phyloP scores from a whole-genome alignment of 2,329 filamentous ascomycete species.

The Herpotrichia juniperi region DNA sequence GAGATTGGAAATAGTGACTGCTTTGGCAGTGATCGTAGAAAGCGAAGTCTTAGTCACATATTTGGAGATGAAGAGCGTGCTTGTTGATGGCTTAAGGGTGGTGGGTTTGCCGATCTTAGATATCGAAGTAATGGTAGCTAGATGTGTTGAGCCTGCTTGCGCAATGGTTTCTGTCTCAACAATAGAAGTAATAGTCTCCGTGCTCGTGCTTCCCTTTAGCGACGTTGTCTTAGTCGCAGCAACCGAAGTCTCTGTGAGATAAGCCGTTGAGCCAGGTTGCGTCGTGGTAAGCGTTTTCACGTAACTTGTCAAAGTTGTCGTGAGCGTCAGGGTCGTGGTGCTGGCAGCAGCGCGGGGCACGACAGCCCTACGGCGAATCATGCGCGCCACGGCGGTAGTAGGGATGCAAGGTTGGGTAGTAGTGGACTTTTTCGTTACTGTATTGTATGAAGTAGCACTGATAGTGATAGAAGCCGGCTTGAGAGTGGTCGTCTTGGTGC shows the following conservation, averaged over 20 bases:
- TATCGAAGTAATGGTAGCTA: conserved; percentile 21
- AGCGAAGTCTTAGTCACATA: conserved; percentile 14
- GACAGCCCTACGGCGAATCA: conserved; percentile 13
- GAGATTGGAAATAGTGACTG: conserved; percentile 25
- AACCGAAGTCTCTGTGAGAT: conserved; percentile 10
- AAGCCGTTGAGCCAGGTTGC: conserved; percentile 18
- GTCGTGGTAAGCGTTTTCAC: conserved; percentile 21
- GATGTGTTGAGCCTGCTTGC: conserved; percentile 26
- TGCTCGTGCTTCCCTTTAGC: conserved; percentile 18
- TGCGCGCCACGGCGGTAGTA: conserved; percentile 19
- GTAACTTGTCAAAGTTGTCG: conserved; percentile 29
- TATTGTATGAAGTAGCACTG: conserved; percentile 27
- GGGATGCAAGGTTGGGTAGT: conserved; percentile 33
- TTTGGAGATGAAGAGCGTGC: conserved; percentile 6
- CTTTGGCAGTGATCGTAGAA: conserved; percentile 20
- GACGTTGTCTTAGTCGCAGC: neutral
- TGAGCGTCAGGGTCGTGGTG: conserved; percentile 30
- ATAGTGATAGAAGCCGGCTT: conserved; percentile 25
- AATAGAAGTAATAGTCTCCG: conserved; percentile 23
- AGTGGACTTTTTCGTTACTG: conserved; percentile 35
- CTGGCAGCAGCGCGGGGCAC: conserved; percentile 17
- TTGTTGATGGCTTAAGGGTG: conserved; percentile 23
- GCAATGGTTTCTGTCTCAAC: conserved; percentile 27
- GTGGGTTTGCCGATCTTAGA: conserved; percentile 21
- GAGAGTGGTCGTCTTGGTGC: conserved; percentile 32